phyloP scores from a whole-genome alignment of 2,329 filamentous ascomycete genomes.

The Fusarium musae region DNA sequence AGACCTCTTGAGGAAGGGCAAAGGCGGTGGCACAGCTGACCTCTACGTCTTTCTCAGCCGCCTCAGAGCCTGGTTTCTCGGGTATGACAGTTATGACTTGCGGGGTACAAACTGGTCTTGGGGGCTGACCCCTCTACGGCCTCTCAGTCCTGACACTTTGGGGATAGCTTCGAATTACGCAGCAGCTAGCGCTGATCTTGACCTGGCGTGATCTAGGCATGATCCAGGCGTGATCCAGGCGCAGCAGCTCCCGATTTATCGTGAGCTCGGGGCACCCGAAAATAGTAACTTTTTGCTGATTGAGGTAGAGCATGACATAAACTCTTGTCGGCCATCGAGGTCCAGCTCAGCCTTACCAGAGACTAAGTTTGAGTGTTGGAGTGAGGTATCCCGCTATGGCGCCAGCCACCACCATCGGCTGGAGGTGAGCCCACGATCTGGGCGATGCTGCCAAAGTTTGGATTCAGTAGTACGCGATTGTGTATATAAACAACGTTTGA shows the following conservation, averaged over 20 bases:
- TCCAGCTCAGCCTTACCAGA: constrained; percentile 16
- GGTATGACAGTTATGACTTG: background rate
- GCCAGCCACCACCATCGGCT: background rate
- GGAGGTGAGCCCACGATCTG: background rate
- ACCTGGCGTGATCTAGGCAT: background rate
- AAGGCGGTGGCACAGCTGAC: constrained; percentile 31
- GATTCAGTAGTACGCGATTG: background rate
- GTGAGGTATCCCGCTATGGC: background rate
- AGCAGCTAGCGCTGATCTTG: constrained; percentile 17
- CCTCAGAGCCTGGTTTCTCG: constrained; percentile 14
- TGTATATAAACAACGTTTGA: constrained; percentile 17
- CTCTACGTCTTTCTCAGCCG: constrained; percentile 5
- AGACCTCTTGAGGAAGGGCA: background rate
- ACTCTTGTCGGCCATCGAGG: background rate
- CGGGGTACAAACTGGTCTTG: constrained; percentile 13
- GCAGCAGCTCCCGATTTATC: constrained; percentile 11
- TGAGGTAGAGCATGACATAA: background rate
- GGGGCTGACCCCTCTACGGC: background rate
- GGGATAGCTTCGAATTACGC: background rate
- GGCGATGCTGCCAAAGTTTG: background rate
- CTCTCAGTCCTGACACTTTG: constrained; percentile 14
- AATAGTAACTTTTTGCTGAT: constrained; percentile 13
- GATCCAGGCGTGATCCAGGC: constrained; percentile 6
- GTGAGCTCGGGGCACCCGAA: constrained; percentile 11
- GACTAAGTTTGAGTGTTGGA: background rate